These are phyloP conservation scores for Vitis cinerea DNA, from an alignment of 164 flowering plant species.

Conservation along the genomic window DNA sequence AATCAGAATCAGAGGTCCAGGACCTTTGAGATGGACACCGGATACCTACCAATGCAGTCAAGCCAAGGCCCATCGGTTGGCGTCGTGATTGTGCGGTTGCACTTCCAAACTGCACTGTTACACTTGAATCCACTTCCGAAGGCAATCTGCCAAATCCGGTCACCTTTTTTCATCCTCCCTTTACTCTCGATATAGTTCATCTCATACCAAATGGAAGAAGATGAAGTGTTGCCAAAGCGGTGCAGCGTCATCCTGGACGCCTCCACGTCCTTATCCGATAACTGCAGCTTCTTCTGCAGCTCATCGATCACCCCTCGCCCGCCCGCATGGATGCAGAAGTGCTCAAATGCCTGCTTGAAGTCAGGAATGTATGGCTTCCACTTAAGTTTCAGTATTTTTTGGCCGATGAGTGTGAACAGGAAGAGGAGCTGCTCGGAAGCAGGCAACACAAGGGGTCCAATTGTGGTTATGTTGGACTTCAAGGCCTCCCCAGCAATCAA, in stretches of 20 bases:
- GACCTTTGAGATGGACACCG: constrained; percentile 49
- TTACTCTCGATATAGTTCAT: not conserved
- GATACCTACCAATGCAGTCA: constrained; percentile 48
- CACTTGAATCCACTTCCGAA: constrained; percentile 5
- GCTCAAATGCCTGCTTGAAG: constrained; percentile 5
- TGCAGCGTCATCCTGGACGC: constrained; percentile 1
- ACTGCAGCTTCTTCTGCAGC: constrained; percentile 1
- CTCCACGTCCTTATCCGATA: not conserved
- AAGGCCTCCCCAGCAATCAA: not conserved
- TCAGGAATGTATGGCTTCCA: constrained; percentile 4
- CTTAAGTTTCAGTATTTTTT: not conserved
- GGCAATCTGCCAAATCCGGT: not conserved
- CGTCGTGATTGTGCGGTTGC: constrained; percentile 15
- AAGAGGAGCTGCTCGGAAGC: not conserved
- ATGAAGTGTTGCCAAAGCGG: constrained; percentile 2
- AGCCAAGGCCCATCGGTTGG: constrained; percentile 43
- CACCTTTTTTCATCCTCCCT: not conserved
- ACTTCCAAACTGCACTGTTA: constrained; percentile 9
- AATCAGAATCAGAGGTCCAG: too few relatives aligned
- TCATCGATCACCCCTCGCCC: constrained; percentile 16
- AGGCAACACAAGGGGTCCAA: constrained; percentile 2
- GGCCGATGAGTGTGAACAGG: not conserved
- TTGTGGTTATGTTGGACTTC: not conserved
- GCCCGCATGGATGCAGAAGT: constrained; percentile 14
- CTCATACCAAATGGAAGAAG: not conserved